Evolutionary conservation across 2,329 filamentous ascomycete species (phyloP).

Genomic region (Cercospora nicotianae): DNA sequence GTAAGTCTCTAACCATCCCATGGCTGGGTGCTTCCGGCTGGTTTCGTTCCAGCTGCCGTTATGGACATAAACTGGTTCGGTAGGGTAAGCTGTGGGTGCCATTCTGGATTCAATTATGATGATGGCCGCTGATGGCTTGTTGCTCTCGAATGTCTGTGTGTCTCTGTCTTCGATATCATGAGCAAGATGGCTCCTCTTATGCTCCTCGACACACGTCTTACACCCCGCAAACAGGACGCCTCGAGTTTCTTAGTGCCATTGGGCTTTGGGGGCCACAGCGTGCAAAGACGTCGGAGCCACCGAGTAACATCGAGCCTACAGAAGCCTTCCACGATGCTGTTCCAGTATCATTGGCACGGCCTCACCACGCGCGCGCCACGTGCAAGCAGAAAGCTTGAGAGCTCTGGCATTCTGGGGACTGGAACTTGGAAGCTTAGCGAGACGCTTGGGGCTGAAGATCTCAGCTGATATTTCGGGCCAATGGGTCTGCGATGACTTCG

Average conservation of each 20-base stretch:
- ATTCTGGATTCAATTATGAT: background rate
- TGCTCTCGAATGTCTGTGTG: background rate
- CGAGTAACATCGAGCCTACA: background rate
- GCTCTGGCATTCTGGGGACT: background rate
- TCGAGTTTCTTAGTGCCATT: background rate
- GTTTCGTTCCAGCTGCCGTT: constrained; percentile 27
- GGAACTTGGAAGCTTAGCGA: background rate
- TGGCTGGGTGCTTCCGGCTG: constrained; percentile 29
- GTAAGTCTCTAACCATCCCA: constrained; percentile 34
- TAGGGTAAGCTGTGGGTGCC: constrained; percentile 17
- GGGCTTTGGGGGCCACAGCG: too few species aligned
- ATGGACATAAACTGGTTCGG: constrained; percentile 28
- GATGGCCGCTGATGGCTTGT: background rate
- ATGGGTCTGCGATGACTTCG: background rate
- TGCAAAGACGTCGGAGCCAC: background rate
- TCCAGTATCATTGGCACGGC: background rate
- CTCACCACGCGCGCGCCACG: background rate
- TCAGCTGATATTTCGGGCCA: background rate
- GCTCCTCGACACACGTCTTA: background rate
- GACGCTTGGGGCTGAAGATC: background rate
- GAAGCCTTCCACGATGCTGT: background rate
- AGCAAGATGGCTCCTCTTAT: background rate
- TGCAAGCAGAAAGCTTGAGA: background rate
- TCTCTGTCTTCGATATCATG: background rate
- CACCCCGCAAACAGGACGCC: background rate